A percentile compares a stretch with the other conserved stretches of the same genome.
phyloP scores from a whole-genome alignment of 2,329 filamentous ascomycete species.

The Seiridium cupressi region DNA sequence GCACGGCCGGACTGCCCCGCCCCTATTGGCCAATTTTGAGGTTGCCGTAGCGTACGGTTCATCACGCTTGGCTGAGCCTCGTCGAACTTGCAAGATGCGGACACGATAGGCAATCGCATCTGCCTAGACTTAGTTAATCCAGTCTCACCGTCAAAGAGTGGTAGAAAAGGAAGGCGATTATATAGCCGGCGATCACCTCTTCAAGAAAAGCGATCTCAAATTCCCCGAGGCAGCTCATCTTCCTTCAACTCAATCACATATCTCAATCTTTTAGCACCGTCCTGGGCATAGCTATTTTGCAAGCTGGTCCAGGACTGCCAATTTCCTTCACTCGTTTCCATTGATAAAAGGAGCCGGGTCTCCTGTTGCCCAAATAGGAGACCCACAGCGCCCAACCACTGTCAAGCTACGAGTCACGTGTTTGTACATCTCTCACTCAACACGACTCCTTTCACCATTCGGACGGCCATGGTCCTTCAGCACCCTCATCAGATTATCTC shows the following conservation, averaged over 20 bases:
- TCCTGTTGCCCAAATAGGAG: conserved; percentile 5
- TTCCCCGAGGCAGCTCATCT: background rate
- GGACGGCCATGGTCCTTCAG: conserved; percentile 1
- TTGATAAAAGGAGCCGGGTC: background rate
- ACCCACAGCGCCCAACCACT: background rate
- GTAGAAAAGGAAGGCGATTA: background rate
- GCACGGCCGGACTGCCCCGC: background rate
- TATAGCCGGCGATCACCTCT: background rate
- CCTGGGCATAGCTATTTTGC: background rate
- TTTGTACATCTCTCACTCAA: conserved; percentile 2
- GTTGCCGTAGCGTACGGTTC: background rate
- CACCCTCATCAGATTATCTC: background rate
- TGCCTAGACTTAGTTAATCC: background rate
- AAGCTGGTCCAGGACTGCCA: background rate
- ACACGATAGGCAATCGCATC: background rate
- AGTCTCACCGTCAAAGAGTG: background rate
- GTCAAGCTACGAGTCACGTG: conserved; percentile 3
- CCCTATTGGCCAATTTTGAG: background rate
- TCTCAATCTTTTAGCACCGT: background rate
- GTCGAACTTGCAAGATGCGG: background rate
- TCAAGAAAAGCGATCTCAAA: background rate
- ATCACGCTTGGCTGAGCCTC: background rate
- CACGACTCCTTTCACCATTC: background rate
- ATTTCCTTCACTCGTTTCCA: background rate
- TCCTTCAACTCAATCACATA: background rate